phyloP scores from a whole-genome alignment of 2,329 filamentous ascomycete genomes.

The Aspergillus fischeri region DNA sequence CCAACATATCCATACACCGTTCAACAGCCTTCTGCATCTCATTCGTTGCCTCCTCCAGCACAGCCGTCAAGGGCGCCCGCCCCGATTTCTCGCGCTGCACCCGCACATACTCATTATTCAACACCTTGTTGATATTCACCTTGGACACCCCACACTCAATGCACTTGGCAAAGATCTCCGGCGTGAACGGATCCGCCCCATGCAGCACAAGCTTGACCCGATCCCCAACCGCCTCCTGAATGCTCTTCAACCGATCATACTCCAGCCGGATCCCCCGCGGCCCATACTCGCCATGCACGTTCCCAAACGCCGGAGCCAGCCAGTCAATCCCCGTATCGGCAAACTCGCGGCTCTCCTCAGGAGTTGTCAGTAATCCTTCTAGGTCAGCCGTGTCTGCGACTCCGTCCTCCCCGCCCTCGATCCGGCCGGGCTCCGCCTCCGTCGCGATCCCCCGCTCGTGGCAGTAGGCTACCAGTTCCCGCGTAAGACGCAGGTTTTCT shows the following conservation, averaged over 20 bases:
- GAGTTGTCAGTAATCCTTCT: constrained; percentile 62
- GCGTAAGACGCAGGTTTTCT: constrained; percentile 64
- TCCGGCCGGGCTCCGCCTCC: constrained; percentile 67
- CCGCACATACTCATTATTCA: constrained; percentile 49
- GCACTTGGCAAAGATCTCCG: constrained; percentile 52
- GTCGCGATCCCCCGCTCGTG: constrained; percentile 63
- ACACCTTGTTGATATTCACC: constrained; percentile 58
- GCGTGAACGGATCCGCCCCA: constrained; percentile 55
- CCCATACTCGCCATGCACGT: constrained; percentile 71
- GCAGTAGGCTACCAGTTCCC: constrained; percentile 60
- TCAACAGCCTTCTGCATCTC: constrained; percentile 55
- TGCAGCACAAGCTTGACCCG: constrained; percentile 54
- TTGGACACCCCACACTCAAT: constrained; percentile 54
- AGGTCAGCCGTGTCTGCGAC: constrained; percentile 63
- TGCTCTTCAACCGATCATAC: constrained; percentile 50
- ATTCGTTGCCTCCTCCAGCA: constrained; percentile 53
- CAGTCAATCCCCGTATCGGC: constrained; percentile 68
- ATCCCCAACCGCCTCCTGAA: constrained; percentile 47
- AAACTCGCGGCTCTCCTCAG: constrained; percentile 67
- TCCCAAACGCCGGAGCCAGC: constrained; percentile 71
- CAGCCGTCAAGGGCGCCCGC: constrained; percentile 48
- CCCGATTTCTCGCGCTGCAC: constrained; percentile 49
- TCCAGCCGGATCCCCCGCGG: constrained; percentile 60
- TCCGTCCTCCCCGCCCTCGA: constrained; percentile 71
- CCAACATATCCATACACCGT: constrained; percentile 51